These are phyloP conservation scores for Penicillium pulvis DNA, from an alignment of 495 filamentous ascomycete species.

Conservation along the genomic window DNA sequence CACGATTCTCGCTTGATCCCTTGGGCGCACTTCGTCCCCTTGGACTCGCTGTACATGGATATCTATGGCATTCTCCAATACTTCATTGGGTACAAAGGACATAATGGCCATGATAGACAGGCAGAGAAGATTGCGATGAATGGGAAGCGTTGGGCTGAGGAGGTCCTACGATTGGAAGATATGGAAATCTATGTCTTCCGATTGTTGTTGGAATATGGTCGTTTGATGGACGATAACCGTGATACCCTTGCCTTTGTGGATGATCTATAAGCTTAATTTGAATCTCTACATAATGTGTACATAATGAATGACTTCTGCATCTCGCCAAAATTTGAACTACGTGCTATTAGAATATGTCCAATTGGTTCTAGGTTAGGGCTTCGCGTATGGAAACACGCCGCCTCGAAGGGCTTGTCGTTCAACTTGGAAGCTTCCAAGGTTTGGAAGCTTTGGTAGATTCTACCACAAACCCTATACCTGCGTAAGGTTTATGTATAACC, in stretches of 20 bases:
- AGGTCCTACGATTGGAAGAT: conserved; percentile 40
- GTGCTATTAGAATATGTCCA: too few relatives aligned
- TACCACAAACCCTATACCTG: too few relatives aligned
- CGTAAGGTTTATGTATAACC: too few relatives aligned
- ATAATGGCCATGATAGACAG: conserved; percentile 31
- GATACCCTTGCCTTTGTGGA: neutral
- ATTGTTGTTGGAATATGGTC: conserved; percentile 26
- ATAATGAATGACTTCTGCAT: neutral
- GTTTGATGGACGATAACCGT: neutral
- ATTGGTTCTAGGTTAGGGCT: too few relatives aligned
- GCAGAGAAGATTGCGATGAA: conserved; percentile 42
- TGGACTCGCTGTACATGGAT: conserved; percentile 33
- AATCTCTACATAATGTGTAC: neutral
- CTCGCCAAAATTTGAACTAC: too few relatives aligned
- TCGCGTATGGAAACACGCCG: too few relatives aligned
- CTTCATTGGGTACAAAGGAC: conserved; percentile 39
- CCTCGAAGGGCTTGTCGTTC: too few relatives aligned
- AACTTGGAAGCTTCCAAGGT: too few relatives aligned
- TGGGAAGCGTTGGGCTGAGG: conserved; percentile 42
- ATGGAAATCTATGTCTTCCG: conserved; percentile 43
- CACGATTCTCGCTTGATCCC: conserved; percentile 56
- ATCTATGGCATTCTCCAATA: conserved; percentile 47
- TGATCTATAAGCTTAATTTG: neutral
- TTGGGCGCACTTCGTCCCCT: conserved; percentile 58
- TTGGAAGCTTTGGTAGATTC: too few relatives aligned